Base-by-base conservation (phyloP, 345 rosid genomes). In the Erysimum cheiranthoides region DNA sequence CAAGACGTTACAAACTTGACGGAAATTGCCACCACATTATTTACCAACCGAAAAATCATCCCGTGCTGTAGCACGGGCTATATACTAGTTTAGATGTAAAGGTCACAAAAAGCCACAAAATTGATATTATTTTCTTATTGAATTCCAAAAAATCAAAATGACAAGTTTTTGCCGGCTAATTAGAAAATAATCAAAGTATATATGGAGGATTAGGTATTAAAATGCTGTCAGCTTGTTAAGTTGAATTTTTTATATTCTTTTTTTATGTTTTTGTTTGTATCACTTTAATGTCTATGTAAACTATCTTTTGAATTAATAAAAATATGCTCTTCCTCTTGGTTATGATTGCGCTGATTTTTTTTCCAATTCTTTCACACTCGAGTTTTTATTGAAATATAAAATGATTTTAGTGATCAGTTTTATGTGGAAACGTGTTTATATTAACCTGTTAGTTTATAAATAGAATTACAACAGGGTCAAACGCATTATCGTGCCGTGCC, bases 401-500 rank as follows among this genome's bases (percentile, higher is more conserved):
- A 9, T 58, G 14, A 10, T 34, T 51, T 34, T 16, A 9, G 17
- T n/a, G n/a, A n/a, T 45, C 18, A 45, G 6, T n/a, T 45, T 45
- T n/a, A 11, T 51, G 31, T 52, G 14, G 58, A 52, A 32, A 12
- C 28, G 35, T 53, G 34, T 53, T 28, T 30, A 30, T 14, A 54
- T 54, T 28, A 5, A 4, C 2, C 5, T 54, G 14, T 32, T n/a
- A 31, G 10, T 53, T 53, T 11, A 14, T 39, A 52, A 27, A 12
- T 52, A 6, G 14, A 56, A 56, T 56, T 34, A 16, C 46, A 45
- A 47, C 5, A 65, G 1, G 8, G 69, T 51, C 61, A 67, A 36
- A 52, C 28, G 50, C 39, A 12, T 21, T 49, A 51, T 62, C 71
- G 61, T 66, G 34, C 7, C 12, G 27, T 52, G 17, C 53, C n/a